These are phyloP conservation scores for Euphorbia lathyris DNA, from an alignment of 345 rosid genomes.

Conservation along the genomic window DNA sequence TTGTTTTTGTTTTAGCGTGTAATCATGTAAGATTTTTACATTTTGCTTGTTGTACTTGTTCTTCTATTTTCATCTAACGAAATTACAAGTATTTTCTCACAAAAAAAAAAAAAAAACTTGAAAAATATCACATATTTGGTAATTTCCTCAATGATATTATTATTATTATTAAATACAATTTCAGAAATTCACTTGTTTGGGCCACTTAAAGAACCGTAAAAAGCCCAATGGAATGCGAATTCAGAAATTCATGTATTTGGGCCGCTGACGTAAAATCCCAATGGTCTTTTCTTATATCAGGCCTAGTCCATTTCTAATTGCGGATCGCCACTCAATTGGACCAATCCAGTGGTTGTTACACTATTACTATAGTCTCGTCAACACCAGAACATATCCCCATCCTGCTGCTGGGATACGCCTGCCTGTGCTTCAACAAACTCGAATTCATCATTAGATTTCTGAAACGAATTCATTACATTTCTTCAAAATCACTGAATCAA, in stretches of 20 bases:
- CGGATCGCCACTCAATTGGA: background rate
- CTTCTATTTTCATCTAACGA: too few species aligned
- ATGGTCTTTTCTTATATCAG: background rate
- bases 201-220: background rate
- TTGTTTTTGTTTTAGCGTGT: too few species aligned
- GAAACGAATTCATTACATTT: slow-evolving; percentile 6
- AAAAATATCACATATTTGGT: too few species aligned
- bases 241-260: too few species aligned
- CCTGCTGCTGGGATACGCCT: slow-evolving; percentile 7
- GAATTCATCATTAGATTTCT: background rate
- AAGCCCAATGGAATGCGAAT: background rate
- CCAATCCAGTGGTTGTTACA: background rate
- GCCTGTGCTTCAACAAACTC: background rate
- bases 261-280: too few species aligned
- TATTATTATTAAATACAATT: too few species aligned
- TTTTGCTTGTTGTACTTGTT: too few species aligned
- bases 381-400: slow-evolving; percentile 2
- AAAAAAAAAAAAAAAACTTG: too few species aligned
- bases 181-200: too few species aligned
- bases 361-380: background rate
- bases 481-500: slow-evolving; percentile 9
- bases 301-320: background rate
- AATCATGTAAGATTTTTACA: too few species aligned
- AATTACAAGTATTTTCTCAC: too few species aligned
- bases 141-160: too few species aligned